A percentile compares a stretch with the other conserved stretches of the same genome.
Conservation (phyloP, 2,329 filamentous ascomycete genomes). For the Westerdykella aurantiaca region DNA sequence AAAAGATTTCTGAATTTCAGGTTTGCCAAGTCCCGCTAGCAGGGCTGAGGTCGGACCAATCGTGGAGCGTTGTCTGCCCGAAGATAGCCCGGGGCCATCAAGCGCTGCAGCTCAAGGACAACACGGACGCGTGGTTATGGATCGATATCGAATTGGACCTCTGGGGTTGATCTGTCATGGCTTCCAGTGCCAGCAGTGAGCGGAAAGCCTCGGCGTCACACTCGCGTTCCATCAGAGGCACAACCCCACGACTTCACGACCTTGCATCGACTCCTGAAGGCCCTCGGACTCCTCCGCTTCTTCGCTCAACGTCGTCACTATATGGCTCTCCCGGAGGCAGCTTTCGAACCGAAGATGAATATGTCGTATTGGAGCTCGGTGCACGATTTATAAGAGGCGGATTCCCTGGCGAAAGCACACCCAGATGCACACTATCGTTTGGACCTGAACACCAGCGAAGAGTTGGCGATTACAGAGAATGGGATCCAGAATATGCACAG, state of each 20-base stretch:
- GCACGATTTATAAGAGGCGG: conserved; percentile 73
- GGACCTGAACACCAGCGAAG: conserved; percentile 70
- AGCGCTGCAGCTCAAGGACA: conserved; percentile 1
- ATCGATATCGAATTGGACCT: neutral
- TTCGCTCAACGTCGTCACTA: conserved; percentile 53
- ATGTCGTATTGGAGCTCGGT: conserved; percentile 77
- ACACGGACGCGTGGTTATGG: neutral
- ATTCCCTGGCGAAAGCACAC: conserved; percentile 75
- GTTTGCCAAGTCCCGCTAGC: neutral
- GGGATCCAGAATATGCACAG: conserved; percentile 51
- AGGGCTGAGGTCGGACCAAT: too few relatives aligned
- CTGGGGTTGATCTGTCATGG: neutral
- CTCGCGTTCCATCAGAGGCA: conserved; percentile 24
- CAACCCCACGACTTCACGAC: conserved; percentile 31
- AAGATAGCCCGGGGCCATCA: conserved; percentile 2
- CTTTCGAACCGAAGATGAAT: conserved; percentile 67
- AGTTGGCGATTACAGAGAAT: conserved; percentile 73
- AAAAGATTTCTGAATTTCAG: conserved; percentile 1
- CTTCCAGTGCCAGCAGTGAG: conserved; percentile 13
- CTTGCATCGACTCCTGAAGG: conserved; percentile 32
- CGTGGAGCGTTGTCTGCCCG: too few relatives aligned
- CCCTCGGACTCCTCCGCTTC: conserved; percentile 44
- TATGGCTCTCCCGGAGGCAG: conserved; percentile 54
- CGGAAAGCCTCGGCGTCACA: conserved; percentile 29
- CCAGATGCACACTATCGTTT: conserved; percentile 66